A percentile compares a stretch with the other conserved stretches of the same genome.
These are phyloP conservation scores for Diplodia corticola DNA, from an alignment of 2,329 filamentous ascomycete genomes.

Conservation along the genomic window DNA sequence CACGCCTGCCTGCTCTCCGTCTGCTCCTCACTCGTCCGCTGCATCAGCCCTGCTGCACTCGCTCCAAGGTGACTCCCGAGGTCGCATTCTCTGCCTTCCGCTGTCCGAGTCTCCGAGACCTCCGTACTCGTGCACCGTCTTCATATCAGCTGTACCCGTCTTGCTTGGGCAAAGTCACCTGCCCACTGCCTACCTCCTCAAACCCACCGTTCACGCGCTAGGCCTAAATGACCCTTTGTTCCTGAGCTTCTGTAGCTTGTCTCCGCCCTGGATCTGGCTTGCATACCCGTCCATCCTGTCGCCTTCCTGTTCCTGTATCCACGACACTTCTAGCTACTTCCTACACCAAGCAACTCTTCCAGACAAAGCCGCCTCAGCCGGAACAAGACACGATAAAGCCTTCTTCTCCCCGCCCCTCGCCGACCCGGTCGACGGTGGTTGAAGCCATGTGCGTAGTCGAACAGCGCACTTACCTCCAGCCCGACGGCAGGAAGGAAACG, in stretches of 20 bases:
- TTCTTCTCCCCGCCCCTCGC: background rate
- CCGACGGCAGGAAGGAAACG: conserved; percentile 7
- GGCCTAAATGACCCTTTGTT: conserved; percentile 18
- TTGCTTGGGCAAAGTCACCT: conserved; percentile 13
- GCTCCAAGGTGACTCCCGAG: background rate
- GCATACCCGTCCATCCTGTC: conserved; percentile 8
- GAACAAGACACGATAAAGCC: background rate
- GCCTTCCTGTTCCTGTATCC: conserved; percentile 14
- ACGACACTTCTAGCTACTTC: conserved; percentile 9
- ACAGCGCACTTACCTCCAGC: conserved; percentile 14
- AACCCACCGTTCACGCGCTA: conserved; percentile 15
- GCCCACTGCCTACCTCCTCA: background rate
- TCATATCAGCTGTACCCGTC: conserved; percentile 19
- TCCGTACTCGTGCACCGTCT: background rate
- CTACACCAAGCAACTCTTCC: background rate
- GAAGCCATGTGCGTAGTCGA: conserved; percentile 11
- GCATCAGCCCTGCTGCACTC: conserved; percentile 6
- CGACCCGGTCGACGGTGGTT: background rate
- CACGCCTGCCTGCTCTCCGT: background rate
- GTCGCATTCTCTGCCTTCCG: background rate
- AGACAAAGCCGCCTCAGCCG: background rate
- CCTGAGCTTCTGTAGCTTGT: conserved; percentile 10
- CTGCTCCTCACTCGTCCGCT: background rate
- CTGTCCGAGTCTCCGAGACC: conserved; percentile 1
- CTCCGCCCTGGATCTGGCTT: background rate